Percentiles rank a stretch among this genome's conserved stretches.
Conservation (phyloP, 768 basidiomycete genomes). For the Collybia mongolica region DNA sequence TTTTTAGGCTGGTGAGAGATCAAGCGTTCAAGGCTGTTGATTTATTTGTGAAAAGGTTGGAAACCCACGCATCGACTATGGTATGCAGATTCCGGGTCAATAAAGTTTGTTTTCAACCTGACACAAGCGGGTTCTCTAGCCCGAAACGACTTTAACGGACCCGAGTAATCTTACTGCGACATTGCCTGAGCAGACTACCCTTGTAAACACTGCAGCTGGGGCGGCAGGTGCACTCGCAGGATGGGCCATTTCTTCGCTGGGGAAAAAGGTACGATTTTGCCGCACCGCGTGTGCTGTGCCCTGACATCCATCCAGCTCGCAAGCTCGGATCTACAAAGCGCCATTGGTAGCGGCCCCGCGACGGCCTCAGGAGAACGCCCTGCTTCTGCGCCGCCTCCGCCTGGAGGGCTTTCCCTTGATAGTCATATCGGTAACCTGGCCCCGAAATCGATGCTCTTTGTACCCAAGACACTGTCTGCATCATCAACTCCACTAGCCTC, state of each 20-base stretch:
- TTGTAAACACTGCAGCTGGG: slow-evolving; percentile 86
- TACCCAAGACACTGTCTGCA: slow-evolving; percentile 3
- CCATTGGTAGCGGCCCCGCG: slow-evolving; percentile 42
- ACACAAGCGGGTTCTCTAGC: slow-evolving; percentile 20
- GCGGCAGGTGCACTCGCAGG: slow-evolving; percentile 91
- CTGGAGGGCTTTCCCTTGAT: slow-evolving; percentile 13
- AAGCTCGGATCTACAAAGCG: slow-evolving; percentile 69
- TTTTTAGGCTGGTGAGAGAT: slow-evolving; percentile 80
- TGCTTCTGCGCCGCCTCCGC: slow-evolving; percentile 39
- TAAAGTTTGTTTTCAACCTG: too few species aligned
- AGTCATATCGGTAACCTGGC: slow-evolving; percentile 9
- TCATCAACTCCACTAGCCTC: slow-evolving; percentile 9
- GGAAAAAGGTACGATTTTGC: slow-evolving; percentile 61
- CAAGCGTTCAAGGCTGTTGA: slow-evolving; percentile 95
- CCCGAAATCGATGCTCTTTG: neutral
- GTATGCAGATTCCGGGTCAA: slow-evolving; percentile 36
- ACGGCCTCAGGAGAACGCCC: slow-evolving; percentile 31
- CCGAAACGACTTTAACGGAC: slow-evolving; percentile 35
- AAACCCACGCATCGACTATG: slow-evolving; percentile 79
- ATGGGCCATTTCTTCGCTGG: slow-evolving; percentile 92
- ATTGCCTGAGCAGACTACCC: slow-evolving; percentile 39
- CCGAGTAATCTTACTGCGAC: slow-evolving; percentile 25
- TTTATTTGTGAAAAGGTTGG: slow-evolving; percentile 81
- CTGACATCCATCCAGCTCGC: slow-evolving; percentile 48
- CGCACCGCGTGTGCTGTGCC: neutral